phyloP scores from a whole-genome alignment of 2,329 filamentous ascomycete species.

The Talaromyces sp. region DNA sequence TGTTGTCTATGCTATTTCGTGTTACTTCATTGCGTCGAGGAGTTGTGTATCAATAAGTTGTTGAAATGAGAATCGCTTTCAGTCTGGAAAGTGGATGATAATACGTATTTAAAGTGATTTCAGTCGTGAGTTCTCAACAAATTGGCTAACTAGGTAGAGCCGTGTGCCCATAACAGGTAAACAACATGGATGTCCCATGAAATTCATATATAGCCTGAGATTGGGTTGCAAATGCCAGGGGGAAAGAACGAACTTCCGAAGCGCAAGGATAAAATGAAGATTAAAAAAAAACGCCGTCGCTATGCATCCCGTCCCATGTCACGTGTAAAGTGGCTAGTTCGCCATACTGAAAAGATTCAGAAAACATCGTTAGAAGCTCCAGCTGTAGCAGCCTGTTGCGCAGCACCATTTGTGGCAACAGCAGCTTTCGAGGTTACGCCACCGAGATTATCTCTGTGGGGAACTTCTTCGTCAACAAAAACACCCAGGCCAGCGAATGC shows the following conservation, averaged over 20 bases:
- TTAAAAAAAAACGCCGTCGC: conserved; percentile 18
- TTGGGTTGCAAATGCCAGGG: background rate
- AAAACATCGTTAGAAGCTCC: conserved; percentile 15
- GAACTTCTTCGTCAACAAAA: conserved; percentile 73
- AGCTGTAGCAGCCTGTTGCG: conserved; percentile 25
- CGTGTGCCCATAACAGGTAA: too few relatives aligned
- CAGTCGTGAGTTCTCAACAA: background rate
- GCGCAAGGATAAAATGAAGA: background rate
- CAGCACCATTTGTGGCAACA: conserved; percentile 28
- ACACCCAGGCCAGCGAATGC: conserved; percentile 87
- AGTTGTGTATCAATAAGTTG: background rate
- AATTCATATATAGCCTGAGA: background rate
- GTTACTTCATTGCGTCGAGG: background rate
- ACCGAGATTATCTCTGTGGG: conserved; percentile 28
- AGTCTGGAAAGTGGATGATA: background rate
- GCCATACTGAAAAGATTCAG: conserved; percentile 3
- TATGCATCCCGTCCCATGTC: conserved; percentile 16
- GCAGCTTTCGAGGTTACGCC: conserved; percentile 23
- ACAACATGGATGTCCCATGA: background rate
- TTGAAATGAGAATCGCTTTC: background rate
- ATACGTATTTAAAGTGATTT: background rate
- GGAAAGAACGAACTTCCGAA: background rate
- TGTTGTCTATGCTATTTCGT: background rate
- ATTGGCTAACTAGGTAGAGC: too few relatives aligned
- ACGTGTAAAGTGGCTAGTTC: background rate